Evolutionary conservation across 2,329 filamentous ascomycete genomes (phyloP).

Genomic region (Fusarium brevicatenulatum): DNA sequence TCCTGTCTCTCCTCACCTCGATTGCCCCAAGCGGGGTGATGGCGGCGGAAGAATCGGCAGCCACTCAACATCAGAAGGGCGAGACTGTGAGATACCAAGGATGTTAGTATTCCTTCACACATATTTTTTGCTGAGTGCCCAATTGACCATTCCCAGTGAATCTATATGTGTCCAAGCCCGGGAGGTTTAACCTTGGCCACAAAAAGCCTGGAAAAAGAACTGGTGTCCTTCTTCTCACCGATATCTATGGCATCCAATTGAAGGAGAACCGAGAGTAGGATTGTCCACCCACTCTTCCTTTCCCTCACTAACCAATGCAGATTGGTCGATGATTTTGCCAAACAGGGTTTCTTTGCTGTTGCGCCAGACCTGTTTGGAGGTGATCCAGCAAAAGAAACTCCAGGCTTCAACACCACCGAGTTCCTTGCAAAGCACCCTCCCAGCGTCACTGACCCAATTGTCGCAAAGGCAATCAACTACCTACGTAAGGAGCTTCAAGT

Average conservation of each 20-base stretch:
- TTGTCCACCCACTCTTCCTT: accelerated
- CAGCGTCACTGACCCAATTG: conserved; percentile 20
- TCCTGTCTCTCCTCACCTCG: neutral
- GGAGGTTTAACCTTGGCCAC: neutral
- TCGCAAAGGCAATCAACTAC: conserved; percentile 21
- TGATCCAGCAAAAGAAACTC: neutral
- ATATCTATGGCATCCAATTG: conserved; percentile 21
- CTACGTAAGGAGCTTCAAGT: conserved; percentile 50
- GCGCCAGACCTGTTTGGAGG: conserved; percentile 19
- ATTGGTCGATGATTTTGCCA: conserved; percentile 23
- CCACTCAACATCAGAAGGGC: neutral
- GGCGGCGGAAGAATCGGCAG: neutral
- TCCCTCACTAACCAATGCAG: neutral
- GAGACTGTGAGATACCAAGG: conserved; percentile 8
- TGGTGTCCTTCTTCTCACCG: conserved; percentile 28
- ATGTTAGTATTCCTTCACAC: neutral
- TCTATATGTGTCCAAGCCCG: conserved; percentile 19
- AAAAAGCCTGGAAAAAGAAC: neutral
- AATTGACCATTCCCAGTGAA: neutral
- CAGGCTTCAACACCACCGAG: conserved; percentile 4
- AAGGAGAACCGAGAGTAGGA: conserved; percentile 12
- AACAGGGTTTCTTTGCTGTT: conserved; percentile 22
- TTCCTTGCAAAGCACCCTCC: conserved; percentile 22
- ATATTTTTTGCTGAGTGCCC: accelerated
- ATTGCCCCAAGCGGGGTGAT: neutral